Evolutionary conservation across 345 rosid genomes (phyloP), one percentile per base, ranked within the genome.

Genomic region (Physaria fendleri): DNA sequence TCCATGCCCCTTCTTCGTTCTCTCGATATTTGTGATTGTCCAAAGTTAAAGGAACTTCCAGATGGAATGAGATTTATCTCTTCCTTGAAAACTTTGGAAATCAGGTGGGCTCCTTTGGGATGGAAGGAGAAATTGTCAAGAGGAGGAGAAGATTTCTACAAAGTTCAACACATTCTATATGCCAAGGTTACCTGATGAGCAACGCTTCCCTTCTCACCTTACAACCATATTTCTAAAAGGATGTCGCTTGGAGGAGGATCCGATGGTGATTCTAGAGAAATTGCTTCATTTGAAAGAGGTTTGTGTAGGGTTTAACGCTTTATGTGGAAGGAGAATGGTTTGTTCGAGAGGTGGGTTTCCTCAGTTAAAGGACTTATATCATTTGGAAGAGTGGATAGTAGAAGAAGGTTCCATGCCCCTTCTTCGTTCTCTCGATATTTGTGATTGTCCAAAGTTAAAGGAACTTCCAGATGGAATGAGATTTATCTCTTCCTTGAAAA

Each of bases 261-360:
- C 79, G 1, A 78, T 78, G 78, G 43, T 54, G 18, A 68, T 65
- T 16, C 62, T 78, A 33, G 79, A 65, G 65, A 76, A 64, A 58
- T 44, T 81, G 38, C 67, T 42, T 6, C 44, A 60, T 42, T 62
- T 81, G 15, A 42, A 29, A 11, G 6, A 11, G 0, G 2, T 33
- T 12, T 2, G 0, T 6, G 11, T 33, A 33, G 8, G 30, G 5
- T 0, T 1, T 28, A 5, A 12, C 11, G 11, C n/a, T 33, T 33
- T 33, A 1, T 0, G 14, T 39, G 43, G 43, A 2, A 15, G 2
- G 43, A 39, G 11, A 39, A 20, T 42, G 25, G 25, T 18, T 42
- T 42, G 25, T 4, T 42, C 23, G 2, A 0, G 14, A 0, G 6
- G 44, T 4, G 44, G 44, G 22, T 40, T 40, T 17, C 44, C 44